These are phyloP conservation scores for Calonectria pseudoreteaudii DNA, from an alignment of 2,329 filamentous ascomycete species.

Conservation along the genomic window DNA sequence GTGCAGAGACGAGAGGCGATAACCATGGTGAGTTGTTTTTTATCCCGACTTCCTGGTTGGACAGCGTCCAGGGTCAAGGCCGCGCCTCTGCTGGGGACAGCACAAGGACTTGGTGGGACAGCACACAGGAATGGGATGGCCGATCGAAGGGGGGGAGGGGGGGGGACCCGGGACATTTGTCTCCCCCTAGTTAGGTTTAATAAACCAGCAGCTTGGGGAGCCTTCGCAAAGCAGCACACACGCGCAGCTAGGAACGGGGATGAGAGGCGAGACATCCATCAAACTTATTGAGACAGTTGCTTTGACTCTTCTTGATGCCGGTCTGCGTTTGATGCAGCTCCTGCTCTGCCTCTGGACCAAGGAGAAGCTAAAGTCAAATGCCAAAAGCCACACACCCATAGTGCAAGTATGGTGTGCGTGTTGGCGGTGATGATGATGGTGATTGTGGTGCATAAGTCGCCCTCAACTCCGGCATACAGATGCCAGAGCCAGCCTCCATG, in stretches of 20 bases:
- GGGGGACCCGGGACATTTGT: conserved; percentile 7
- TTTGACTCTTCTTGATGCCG: neutral
- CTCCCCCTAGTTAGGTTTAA: conserved; percentile 9
- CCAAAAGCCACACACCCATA: neutral
- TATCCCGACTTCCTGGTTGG: conserved; percentile 38
- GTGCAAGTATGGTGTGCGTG: neutral
- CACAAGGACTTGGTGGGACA: neutral
- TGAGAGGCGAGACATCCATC: neutral
- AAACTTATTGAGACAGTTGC: conserved; percentile 1
- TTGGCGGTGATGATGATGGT: neutral
- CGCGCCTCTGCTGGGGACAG: neutral
- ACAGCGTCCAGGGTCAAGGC: conserved; percentile 16
- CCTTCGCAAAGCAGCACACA: neutral
- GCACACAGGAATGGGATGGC: conserved; percentile 17
- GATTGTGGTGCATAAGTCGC: neutral
- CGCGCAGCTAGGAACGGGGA: neutral
- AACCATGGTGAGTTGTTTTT: conserved; percentile 29
- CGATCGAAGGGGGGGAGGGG: conserved; percentile 6
- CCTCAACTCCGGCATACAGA: neutral
- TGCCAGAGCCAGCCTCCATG: neutral
- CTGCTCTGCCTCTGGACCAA: neutral
- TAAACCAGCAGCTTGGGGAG: neutral
- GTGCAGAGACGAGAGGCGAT: neutral
- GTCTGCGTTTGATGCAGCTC: neutral
- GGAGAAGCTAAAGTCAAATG: neutral